These are phyloP conservation scores for Raffaelea albimanens DNA, from an alignment of 2,329 filamentous ascomycete species.

Conservation along the genomic window DNA sequence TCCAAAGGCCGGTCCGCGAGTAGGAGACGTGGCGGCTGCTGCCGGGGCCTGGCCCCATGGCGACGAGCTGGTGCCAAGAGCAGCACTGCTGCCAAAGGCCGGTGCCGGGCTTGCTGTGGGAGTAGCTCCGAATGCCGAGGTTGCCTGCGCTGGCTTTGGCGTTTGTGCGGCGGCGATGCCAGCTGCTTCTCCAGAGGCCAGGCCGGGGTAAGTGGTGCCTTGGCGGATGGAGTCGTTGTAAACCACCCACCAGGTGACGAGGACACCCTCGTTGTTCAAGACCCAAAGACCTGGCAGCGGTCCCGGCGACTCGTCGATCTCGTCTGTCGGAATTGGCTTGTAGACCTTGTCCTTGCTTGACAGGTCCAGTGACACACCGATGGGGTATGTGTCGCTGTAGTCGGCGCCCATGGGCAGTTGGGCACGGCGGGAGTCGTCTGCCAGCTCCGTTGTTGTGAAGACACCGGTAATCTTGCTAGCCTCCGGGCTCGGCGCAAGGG, in stretches of 20 bases:
- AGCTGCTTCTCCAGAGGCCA: slow-evolving; percentile 45
- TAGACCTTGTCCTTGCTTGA: slow-evolving; percentile 70
- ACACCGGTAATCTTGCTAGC: slow-evolving; percentile 52
- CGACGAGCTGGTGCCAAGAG: slow-evolving; percentile 41
- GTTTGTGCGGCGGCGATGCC: no score
- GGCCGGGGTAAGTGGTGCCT: slow-evolving; percentile 62
- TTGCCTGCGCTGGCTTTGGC: no score
- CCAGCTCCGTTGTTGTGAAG: slow-evolving; percentile 64
- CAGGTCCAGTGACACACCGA: slow-evolving; percentile 77
- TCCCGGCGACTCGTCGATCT: slow-evolving; percentile 67
- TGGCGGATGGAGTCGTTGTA: slow-evolving; percentile 78
- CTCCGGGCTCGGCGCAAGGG: slow-evolving; percentile 52
- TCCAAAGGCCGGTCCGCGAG: slow-evolving; percentile 37
- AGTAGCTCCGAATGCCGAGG: slow-evolving; percentile 15
- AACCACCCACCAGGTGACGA: slow-evolving; percentile 84
- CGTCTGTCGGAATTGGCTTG: slow-evolving; percentile 66
- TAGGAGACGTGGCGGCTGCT: slow-evolving; percentile 17
- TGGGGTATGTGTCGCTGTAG: slow-evolving; percentile 61
- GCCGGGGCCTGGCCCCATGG: slow-evolving; percentile 30
- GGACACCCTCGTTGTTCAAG: slow-evolving; percentile 78
- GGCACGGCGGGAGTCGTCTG: slow-evolving; percentile 66
- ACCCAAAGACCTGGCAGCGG: slow-evolving; percentile 78
- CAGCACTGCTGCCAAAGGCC: slow-evolving; percentile 37
- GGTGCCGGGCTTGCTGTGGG: slow-evolving; percentile 14
- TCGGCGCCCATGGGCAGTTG: slow-evolving; percentile 62